Evolutionary conservation across 2,329 filamentous ascomycete species (phyloP).

Genomic region (Chaetomiaceae sp.): DNA sequence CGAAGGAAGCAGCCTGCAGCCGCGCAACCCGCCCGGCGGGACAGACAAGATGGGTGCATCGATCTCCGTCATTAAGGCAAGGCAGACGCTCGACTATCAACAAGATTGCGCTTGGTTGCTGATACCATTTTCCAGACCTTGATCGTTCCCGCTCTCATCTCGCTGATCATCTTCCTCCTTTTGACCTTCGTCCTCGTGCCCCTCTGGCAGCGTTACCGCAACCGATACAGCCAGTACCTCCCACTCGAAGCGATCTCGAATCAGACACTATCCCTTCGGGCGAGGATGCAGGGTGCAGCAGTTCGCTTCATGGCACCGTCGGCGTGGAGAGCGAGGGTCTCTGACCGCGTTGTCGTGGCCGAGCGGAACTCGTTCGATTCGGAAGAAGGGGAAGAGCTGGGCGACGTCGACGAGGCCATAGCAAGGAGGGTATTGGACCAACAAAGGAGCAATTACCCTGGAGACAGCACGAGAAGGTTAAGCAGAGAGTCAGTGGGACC

Average conservation of each 20-base stretch:
- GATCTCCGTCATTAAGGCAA: constrained; percentile 34
- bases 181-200: constrained; percentile 61
- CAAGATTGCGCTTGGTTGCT: neutral
- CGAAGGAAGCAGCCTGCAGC: too few relatives aligned
- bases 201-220: constrained; percentile 62
- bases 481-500: constrained; percentile 66
- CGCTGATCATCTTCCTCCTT: constrained; percentile 60
- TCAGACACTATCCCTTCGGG: constrained; percentile 48
- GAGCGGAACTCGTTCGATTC: constrained; percentile 44
- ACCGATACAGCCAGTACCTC: constrained; percentile 67
- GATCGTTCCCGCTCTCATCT: constrained; percentile 63
- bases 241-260: constrained; percentile 59
- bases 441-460: constrained; percentile 44
- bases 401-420: constrained; percentile 49
- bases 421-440: constrained; percentile 35
- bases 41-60: constrained; percentile 30
- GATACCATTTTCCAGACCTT: constrained; percentile 48
- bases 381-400: constrained; percentile 65
- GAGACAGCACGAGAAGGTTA: constrained; percentile 43
- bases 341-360: constrained; percentile 35
- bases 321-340: constrained; percentile 41
- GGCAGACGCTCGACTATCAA: neutral
- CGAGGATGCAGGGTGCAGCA: constrained; percentile 41
- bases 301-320: constrained; percentile 39
- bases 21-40: neutral